phyloP scores from a whole-genome alignment of 78 protist species.

The Paratrimastix pyriformis region DNA sequence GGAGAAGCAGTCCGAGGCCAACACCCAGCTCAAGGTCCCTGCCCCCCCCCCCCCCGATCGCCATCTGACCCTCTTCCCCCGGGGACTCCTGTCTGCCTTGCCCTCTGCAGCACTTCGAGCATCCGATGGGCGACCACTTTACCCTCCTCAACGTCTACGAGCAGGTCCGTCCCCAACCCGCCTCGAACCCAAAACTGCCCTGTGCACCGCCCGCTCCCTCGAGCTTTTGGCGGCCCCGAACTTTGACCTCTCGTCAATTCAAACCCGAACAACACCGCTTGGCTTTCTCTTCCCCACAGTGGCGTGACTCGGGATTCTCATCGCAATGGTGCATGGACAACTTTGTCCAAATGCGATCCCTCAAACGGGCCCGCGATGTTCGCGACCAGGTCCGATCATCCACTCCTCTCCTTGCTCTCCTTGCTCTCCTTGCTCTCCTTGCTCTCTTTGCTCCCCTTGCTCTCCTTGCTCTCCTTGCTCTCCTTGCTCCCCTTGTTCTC shows the following conservation, averaged over 20 bases:
- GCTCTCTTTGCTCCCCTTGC: too few species aligned
- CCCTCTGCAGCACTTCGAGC: constrained; percentile 34
- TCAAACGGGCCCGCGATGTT: constrained; percentile 83
- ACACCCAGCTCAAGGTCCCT: constrained; percentile 43
- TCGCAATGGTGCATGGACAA: constrained; percentile 87
- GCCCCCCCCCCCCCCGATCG: not conserved
- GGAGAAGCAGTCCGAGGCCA: constrained; percentile 63
- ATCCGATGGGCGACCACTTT: constrained; percentile 82
- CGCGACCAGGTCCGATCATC: constrained; percentile 57
- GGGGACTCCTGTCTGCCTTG: too few species aligned
- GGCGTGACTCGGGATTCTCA: constrained; percentile 67
- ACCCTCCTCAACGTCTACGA: constrained; percentile 67
- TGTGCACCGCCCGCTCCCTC: not conserved
- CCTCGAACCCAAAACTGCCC: not conserved
- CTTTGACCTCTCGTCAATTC: not conserved
- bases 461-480: too few species aligned
- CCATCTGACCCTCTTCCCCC: too few species aligned
- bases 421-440: too few species aligned
- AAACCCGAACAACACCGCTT: constrained; percentile 18
- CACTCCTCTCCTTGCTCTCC: not conserved
- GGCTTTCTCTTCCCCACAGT: too few species aligned
- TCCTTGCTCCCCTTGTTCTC: too few species aligned
- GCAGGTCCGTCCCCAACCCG: not conserved
- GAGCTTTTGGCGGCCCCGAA: constrained; percentile 17
- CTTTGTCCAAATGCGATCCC: constrained; percentile 70